These are phyloP conservation scores for Smallanthus sonchifolius DNA, from an alignment of 129 eudicot species.

Conservation along the genomic window DNA sequence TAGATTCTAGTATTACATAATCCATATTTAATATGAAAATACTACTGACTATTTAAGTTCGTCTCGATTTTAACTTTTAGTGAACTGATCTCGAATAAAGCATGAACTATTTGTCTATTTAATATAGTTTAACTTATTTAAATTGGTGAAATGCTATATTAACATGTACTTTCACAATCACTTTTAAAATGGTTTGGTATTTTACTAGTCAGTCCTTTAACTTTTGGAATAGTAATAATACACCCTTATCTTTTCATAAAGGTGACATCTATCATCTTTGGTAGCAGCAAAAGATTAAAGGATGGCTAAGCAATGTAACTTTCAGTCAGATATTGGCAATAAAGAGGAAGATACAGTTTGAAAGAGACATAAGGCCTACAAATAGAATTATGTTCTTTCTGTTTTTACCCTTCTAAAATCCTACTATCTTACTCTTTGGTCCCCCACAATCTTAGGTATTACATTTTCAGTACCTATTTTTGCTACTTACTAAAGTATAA, in stretches of 20 bases:
- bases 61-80: neutral
- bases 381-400: constrained; percentile 25
- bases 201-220: neutral
- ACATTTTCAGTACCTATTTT: constrained; percentile 16
- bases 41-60: neutral
- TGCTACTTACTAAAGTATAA: constrained; percentile 11
- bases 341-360: constrained; percentile 36
- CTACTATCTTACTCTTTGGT: constrained; percentile 6
- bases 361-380: constrained; percentile 38
- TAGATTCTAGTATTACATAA: neutral
- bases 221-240: neutral
- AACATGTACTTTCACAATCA: neutral
- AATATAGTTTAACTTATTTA: neutral
- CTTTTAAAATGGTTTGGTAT: neutral
- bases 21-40: neutral
- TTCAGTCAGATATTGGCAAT: constrained; percentile 36
- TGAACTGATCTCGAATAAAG: neutral
- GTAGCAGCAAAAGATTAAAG: constrained; percentile 26
- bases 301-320: constrained; percentile 33
- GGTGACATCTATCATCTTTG: constrained; percentile 22
- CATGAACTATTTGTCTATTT: neutral
- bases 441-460: constrained; percentile 12
- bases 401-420: constrained; percentile 19
- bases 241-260: constrained; percentile 10
- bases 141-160: neutral